Base-by-base conservation (phyloP, 768 basidiomycete species). In the Amylocystis lapponica region DNA sequence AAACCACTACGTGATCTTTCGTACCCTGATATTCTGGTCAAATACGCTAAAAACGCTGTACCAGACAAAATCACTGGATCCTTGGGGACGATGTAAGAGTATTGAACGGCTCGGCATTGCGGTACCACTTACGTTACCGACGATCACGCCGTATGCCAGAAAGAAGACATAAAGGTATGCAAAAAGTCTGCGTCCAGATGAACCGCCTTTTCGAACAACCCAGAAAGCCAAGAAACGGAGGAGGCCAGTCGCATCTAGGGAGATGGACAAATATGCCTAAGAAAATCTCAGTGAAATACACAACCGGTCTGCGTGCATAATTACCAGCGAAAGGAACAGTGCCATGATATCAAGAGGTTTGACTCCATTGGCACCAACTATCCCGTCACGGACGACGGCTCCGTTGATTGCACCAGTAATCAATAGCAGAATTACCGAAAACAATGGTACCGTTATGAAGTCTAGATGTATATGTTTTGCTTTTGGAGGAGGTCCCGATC, bases 41-140 rank as follows among this genome's bases (percentile, higher is more conserved):
- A 90, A 55, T 96, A 96, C 5, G 83, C 85, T 25, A 96, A 65
- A 61, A 97, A 96, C 0, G 83, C 82, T 0, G 93, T 95, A 2
- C 92, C 93, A 11, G 86, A 89, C 36, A 97, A 75, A 45, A 96
- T 88, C 58, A 98, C 78, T 0, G 94, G 94, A 63, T 97, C 91
- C 63, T 69, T 44, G 21, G 11, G 17, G n/a, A n/a, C n/a, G n/a
- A n/a, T n/a, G n/a, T n/a, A n/a, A n/a, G n/a, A n/a, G n/a, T n/a
- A n/a, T n/a, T n/a, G n/a, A n/a, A n/a, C n/a, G n/a, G n/a, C n/a
- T n/a, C n/a, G n/a, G n/a, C n/a, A n/a, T n/a, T n/a, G n/a, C n/a
- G n/a, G 20, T 42, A 6, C 7, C 9, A 56, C 62, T 48, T 26
- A 66, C 68, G 56, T 96, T 96, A 5, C 93, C 94, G n/a, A 96